These are phyloP conservation scores for Hygrocybe coccinea DNA, from an alignment of 768 basidiomycete species.

Conservation along the genomic window DNA sequence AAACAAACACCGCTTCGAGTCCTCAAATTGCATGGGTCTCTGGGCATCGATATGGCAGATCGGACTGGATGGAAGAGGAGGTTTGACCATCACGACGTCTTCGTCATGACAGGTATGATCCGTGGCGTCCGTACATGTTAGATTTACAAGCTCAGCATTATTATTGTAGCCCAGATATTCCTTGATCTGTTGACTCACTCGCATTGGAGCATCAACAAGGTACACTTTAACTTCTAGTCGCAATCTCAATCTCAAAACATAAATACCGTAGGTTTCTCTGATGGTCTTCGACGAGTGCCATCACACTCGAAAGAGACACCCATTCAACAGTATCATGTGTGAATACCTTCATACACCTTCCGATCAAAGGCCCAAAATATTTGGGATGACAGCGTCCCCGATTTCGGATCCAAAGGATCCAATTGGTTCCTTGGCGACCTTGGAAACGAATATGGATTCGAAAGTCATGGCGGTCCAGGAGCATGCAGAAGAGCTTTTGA, in stretches of 20 bases:
- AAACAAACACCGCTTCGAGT: slow-evolving; percentile 64
- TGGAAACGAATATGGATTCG: slow-evolving; percentile 70
- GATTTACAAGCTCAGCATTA: neutral
- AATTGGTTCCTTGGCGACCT: slow-evolving; percentile 49
- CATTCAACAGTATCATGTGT: slow-evolving; percentile 74
- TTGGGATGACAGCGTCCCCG: slow-evolving; percentile 91
- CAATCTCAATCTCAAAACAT: neutral
- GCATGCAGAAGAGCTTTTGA: slow-evolving; percentile 58
- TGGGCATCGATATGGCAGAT: slow-evolving; percentile 69
- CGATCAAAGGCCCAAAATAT: slow-evolving; percentile 65
- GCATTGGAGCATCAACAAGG: slow-evolving; percentile 68
- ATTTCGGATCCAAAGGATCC: slow-evolving; percentile 78
- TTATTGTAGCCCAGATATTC: slow-evolving; percentile 67
- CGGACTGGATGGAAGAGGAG: slow-evolving; percentile 58
- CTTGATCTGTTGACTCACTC: slow-evolving; percentile 77
- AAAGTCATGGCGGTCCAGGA: slow-evolving; percentile 71
- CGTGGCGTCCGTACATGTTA: neutral
- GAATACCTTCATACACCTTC: slow-evolving; percentile 51
- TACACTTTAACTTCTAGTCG: slow-evolving; percentile 12
- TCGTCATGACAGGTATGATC: slow-evolving; percentile 75
- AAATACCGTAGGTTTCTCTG: slow-evolving; percentile 42
- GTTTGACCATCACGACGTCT: slow-evolving; percentile 62
- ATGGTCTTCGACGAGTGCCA: slow-evolving; percentile 81
- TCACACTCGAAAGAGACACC: slow-evolving; percentile 69
- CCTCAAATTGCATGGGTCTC: slow-evolving; percentile 61